Base-by-base conservation (phyloP, 176 grass and related monocot species). In the Neostapfia colusana region DNA sequence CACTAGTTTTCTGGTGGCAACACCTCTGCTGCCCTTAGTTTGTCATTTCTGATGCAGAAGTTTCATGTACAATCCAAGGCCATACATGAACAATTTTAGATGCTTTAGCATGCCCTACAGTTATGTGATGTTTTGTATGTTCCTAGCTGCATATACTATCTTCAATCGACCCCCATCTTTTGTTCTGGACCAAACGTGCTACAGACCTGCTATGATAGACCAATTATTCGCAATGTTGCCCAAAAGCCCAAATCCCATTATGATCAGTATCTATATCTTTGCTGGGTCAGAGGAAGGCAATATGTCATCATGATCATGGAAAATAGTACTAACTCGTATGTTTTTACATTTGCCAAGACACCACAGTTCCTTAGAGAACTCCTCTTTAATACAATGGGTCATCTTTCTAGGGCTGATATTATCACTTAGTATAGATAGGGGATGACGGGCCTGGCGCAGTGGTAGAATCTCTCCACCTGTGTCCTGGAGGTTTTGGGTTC, bases 1-100 rank as follows among this genome's bases (percentile, higher is more conserved):
- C 7, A 46, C 26, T 53, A 68, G 24, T 50, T 74, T 69, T 75
- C 45, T 35, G 69, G 21, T 73, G 50, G 25, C 67, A 78, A 54
- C 20, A 70, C 11, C 4, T 77, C 38, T 78, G 63, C n/a, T 38
- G 45, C 24, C 34, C 69, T 74, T 51, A 60, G 50, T 57, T 38
- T 67, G 27, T 34, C 21, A 20, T 73, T 58, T 62, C 57, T 37
- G 4, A 10, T 51, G 12, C 12, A 74, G 7, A 60, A 74, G 10
- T 10, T 3, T 73, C 9, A 28, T 49, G 63, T 72, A 16, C 34
- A 81, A 21, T 20, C 7, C 45, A 28, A 65, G 34, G 34, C 44
- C 71, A 14, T 59, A 73, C 10, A 21, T 53, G 20, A 6, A 50
- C 43, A 49, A 14, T 18, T 63, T 40, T 72, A 63, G 35, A 27